A percentile compares a stretch with the other conserved stretches of the same genome.
Evolutionary conservation across 2,329 filamentous ascomycete species (phyloP).

Genomic region (Pestalotiopsis sp.): DNA sequence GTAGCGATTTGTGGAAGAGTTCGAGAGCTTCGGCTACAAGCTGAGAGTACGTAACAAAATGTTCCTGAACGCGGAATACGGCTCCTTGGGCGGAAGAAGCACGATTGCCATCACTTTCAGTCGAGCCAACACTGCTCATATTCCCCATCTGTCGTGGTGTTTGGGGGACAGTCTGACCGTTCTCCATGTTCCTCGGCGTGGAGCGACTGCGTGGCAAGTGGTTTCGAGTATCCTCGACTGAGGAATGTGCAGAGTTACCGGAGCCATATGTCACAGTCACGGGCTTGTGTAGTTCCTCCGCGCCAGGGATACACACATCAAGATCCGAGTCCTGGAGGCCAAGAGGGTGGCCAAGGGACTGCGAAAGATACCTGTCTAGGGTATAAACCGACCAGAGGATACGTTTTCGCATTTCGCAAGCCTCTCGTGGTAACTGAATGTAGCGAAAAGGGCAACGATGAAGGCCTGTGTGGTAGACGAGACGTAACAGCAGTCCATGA

Average conservation of each 20-base stretch:
- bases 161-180: neutral
- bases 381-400: constrained; percentile 43
- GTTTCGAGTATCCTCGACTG: constrained; percentile 7
- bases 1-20: constrained; percentile 16
- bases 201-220: constrained; percentile 10
- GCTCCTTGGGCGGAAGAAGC: neutral
- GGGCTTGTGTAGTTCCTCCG: constrained; percentile 27
- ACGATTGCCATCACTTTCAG: neutral
- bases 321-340: constrained; percentile 31
- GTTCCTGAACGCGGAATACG: constrained; percentile 6
- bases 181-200: neutral
- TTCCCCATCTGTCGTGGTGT: neutral
- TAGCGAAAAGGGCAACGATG: constrained; percentile 51
- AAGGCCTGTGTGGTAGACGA: constrained; percentile 51
- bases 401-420: constrained; percentile 38
- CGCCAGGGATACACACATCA: constrained; percentile 31
- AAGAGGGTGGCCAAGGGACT: constrained; percentile 37
- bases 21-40: constrained; percentile 14
- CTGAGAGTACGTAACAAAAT: constrained; percentile 12
- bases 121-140: neutral
- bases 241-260: neutral
- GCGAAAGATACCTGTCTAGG: constrained; percentile 37
- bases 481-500: constrained; percentile 46
- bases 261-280: constrained; percentile 1
- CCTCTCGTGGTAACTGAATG: constrained; percentile 38